Percentiles rank a stretch among this genome's conserved stretches.
phyloP scores from a whole-genome alignment of 331 rosid species.

The Spiraea crenata region DNA sequence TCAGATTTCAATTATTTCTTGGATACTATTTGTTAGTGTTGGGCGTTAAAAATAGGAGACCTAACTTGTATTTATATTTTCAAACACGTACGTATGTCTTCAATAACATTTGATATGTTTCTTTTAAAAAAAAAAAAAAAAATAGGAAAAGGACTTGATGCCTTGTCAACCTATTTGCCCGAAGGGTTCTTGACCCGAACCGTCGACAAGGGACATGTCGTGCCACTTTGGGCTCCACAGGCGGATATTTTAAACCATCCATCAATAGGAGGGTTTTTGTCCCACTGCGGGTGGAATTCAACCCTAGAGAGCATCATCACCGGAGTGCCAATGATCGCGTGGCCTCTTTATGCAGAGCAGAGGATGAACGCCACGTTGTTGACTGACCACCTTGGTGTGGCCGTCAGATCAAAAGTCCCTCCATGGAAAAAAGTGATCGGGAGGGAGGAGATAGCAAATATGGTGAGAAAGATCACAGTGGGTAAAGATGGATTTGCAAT shows the following conservation, averaged over 20 bases:
- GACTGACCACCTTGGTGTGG: constrained; percentile 21
- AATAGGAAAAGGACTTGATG: neutral
- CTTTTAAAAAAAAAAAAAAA: too few species aligned
- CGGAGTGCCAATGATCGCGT: constrained; percentile 28
- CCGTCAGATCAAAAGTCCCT: constrained; percentile 9
- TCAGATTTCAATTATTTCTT: too few species aligned
- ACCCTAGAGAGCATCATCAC: constrained; percentile 25
- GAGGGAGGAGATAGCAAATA: constrained; percentile 24
- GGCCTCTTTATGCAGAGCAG: constrained; percentile 38
- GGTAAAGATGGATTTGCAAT: neutral
- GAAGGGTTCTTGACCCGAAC: constrained; percentile 29
- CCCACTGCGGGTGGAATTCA: constrained; percentile 41
- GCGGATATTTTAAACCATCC: constrained; percentile 22
- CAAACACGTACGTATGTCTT: too few species aligned
- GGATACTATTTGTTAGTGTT: too few species aligned
- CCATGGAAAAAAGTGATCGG: constrained; percentile 20
- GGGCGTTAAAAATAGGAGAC: too few species aligned
- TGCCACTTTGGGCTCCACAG: constrained; percentile 31
- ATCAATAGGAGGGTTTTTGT: constrained; percentile 27
- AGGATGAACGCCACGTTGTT: constrained; percentile 25
- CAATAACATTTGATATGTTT: too few species aligned
- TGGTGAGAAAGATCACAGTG: constrained; percentile 13
- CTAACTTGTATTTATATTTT: too few species aligned
- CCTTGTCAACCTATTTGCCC: constrained; percentile 10
- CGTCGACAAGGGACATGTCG: constrained; percentile 13